Percentiles rank a stretch among this genome's conserved stretches.
These are phyloP conservation scores for Dionaea muscipula DNA, from an alignment of 179 eudicot genomes.

Conservation along the genomic window DNA sequence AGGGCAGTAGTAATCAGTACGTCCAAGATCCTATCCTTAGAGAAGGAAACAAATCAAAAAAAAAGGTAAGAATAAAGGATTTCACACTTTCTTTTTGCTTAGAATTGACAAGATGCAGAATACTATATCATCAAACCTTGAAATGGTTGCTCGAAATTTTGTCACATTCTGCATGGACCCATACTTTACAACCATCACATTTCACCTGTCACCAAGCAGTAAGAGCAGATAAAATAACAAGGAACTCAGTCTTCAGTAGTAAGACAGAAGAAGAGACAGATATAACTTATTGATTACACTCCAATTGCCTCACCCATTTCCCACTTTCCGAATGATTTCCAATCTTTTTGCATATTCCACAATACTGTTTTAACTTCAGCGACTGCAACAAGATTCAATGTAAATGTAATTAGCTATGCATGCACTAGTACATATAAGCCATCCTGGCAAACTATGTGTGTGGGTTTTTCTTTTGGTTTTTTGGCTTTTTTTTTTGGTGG, in stretches of 20 bases:
- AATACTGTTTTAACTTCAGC: conserved; percentile 67
- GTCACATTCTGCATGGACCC: conserved; percentile 50
- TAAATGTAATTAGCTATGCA: not conserved
- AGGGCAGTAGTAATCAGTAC: conserved; percentile 58
- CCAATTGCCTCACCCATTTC: conserved; percentile 62
- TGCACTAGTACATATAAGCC: not conserved
- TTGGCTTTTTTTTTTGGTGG: no score
- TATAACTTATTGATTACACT: not conserved
- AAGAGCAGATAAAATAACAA: conserved; percentile 7
- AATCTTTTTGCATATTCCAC: conserved; percentile 87
- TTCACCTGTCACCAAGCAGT: conserved; percentile 20
- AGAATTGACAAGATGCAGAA: not conserved
- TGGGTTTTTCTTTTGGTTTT: no score
- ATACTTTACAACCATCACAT: conserved; percentile 44
- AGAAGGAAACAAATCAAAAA: conserved; percentile 8
- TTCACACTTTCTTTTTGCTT: conserved; percentile 1
- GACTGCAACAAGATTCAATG: conserved; percentile 35
- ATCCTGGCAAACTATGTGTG: no score
- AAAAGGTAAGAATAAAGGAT: conserved; percentile 7
- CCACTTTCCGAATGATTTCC: conserved; percentile 77
- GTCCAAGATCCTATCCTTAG: conserved; percentile 41
- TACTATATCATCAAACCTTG: conserved; percentile 33
- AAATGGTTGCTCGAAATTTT: conserved; percentile 42
- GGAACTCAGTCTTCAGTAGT: not conserved
- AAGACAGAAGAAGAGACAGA: not conserved